phyloP scores from a whole-genome alignment of 2,329 filamentous ascomycete genomes.

The Botrytis medusae region DNA sequence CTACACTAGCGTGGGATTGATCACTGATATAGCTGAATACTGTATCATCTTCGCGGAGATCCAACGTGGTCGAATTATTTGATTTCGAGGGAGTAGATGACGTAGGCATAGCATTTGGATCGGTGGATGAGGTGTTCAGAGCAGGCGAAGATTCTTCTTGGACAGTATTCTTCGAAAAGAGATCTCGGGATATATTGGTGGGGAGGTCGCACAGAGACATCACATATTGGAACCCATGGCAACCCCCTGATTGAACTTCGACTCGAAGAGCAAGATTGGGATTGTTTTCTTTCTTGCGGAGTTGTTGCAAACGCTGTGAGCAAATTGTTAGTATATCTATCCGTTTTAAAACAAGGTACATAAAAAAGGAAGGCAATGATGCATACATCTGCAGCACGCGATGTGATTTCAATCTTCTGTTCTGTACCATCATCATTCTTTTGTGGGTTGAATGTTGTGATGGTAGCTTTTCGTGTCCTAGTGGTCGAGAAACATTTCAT shows the following conservation, averaged over 20 bases:
- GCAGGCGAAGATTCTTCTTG: constrained; percentile 27
- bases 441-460: constrained; percentile 65
- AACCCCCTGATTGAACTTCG: constrained; percentile 88
- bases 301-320: constrained; percentile 50
- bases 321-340: neutral
- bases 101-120: constrained; percentile 27
- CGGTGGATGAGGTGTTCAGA: constrained; percentile 26
- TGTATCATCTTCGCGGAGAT: constrained; percentile 73
- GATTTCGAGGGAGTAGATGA: neutral
- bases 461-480: neutral
- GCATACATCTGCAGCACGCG: constrained; percentile 72
- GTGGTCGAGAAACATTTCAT: constrained; percentile 29
- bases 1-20: constrained; percentile 69
- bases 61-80: constrained; percentile 36
- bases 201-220: constrained; percentile 78
- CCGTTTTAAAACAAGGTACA: neutral
- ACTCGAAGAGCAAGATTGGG: constrained; percentile 85
- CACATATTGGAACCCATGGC: constrained; percentile 96
- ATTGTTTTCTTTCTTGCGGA: constrained; percentile 59
- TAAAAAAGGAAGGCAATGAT: constrained; percentile 27
- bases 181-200: constrained; percentile 25
- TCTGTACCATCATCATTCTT: constrained; percentile 81
- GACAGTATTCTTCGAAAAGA: neutral
- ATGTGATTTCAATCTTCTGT: constrained; percentile 80
- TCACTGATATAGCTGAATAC: constrained; percentile 69